Conservation (phyloP, 768 basidiomycete genomes). For the Holtermanniella nyarrowii region DNA sequence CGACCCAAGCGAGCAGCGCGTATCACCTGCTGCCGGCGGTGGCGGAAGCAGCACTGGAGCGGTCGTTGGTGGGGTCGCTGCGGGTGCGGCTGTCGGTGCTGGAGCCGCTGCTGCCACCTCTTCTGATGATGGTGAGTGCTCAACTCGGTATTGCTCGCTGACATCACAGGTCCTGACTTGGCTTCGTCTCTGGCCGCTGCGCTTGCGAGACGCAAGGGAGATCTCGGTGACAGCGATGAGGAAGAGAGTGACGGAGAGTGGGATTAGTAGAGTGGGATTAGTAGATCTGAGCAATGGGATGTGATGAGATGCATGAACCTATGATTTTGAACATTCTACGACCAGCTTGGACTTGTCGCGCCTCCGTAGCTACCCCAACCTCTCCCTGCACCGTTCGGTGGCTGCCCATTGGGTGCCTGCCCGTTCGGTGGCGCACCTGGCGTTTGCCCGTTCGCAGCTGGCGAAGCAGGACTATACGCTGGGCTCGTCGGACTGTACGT, state of each 20-base stretch:
- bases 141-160: slow-evolving; percentile 1
- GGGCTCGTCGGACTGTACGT: slow-evolving; percentile 22
- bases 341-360: background rate
- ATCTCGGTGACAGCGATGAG: slow-evolving; percentile 69
- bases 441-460: background rate
- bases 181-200: slow-evolving; percentile 77
- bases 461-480: slow-evolving; percentile 24
- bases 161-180: slow-evolving; percentile 52
- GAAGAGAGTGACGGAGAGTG: slow-evolving; percentile 48
- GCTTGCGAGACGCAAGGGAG: slow-evolving; percentile 69
- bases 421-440: background rate
- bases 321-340: too few relatives aligned
- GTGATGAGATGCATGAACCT: too few relatives aligned
- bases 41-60: slow-evolving; percentile 1
- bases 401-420: too few relatives aligned
- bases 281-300: too few relatives aligned
- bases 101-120: slow-evolving; percentile 21
- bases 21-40: slow-evolving; percentile 27
- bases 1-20: slow-evolving; percentile 28
- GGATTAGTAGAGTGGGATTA: slow-evolving; percentile 33
- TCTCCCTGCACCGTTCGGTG: background rate
- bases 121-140: slow-evolving; percentile 24
- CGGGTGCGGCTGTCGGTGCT: slow-evolving; percentile 18
- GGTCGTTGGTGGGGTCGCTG: slow-evolving; percentile 13
- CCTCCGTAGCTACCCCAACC: background rate